Evolutionary conservation across 805 yeast species (phyloP).

Genomic region (Barnettozyma siamensis): DNA sequence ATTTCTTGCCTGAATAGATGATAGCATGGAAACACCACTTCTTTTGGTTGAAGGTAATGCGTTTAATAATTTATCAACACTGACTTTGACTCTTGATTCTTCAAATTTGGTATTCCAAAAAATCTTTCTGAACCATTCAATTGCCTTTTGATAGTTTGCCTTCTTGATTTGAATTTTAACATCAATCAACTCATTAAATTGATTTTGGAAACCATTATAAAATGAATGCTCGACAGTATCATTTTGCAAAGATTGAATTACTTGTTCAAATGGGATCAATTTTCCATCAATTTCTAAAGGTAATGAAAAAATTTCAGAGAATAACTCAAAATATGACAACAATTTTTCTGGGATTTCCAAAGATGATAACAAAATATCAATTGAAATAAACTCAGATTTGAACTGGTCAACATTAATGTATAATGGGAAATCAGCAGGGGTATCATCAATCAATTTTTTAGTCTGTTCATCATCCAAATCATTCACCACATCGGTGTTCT

Average conservation of each 20-base stretch:
- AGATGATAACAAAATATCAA: conserved; percentile 57
- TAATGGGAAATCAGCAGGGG: conserved; percentile 52
- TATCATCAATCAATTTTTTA: conserved; percentile 21
- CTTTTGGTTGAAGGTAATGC: conserved; percentile 37
- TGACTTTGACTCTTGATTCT: conserved; percentile 59
- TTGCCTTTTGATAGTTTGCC: conserved; percentile 58
- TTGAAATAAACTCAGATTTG: conserved; percentile 71
- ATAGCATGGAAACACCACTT: conserved; percentile 50
- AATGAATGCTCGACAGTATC: conserved; percentile 64
- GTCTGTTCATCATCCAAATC: conserved; percentile 27
- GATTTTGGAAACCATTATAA: conserved; percentile 50
- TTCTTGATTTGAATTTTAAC: conserved; percentile 57
- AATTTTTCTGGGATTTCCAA: conserved; percentile 43
- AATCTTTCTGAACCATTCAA: conserved; percentile 69
- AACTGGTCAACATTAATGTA: conserved; percentile 75
- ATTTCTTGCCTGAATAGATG: conserved; percentile 51
- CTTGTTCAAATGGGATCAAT: conserved; percentile 62
- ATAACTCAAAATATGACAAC: conserved; percentile 60
- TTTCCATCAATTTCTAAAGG: conserved; percentile 65
- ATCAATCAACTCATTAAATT: conserved; percentile 60
- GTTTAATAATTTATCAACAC: conserved; percentile 37
- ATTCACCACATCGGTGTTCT: conserved; percentile 32
- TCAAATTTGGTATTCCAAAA: conserved; percentile 68
- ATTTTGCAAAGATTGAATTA: conserved; percentile 63
- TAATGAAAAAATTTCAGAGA: conserved; percentile 62